phyloP scores from a whole-genome alignment of 208 protist species.

The Herpetomonas samuelpessoai region DNA sequence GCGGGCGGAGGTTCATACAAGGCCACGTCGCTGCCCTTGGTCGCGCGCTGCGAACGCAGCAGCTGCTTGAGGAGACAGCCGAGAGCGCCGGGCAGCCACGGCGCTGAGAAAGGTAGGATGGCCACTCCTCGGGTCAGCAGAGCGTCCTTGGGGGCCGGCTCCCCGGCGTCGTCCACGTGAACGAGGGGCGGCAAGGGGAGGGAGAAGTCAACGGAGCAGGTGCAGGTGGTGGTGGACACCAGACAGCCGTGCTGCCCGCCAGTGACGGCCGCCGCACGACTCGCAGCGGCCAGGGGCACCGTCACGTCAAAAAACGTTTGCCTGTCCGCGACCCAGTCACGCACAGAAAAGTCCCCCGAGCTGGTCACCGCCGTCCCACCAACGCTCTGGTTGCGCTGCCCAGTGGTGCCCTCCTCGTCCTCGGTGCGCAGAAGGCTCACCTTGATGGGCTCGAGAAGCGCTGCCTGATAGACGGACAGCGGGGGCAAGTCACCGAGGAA shows the following conservation, averaged over 20 bases:
- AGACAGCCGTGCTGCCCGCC: background rate
- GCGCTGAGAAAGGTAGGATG: conserved; percentile 60
- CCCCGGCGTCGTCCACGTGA: conserved; percentile 57
- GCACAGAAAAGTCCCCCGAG: conserved; percentile 44
- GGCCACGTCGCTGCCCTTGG: conserved; percentile 26
- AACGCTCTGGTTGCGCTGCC: too few species aligned
- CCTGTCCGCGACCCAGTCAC: conserved; percentile 40
- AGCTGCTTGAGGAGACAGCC: conserved; percentile 38
- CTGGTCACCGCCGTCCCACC: too few species aligned
- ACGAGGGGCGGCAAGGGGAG: conserved; percentile 37
- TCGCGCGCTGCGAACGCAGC: conserved; percentile 10
- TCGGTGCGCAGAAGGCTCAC: conserved; percentile 22
- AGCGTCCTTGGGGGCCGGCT: conserved; percentile 11
- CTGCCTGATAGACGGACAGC: conserved; percentile 18
- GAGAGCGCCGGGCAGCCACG: conserved; percentile 46
- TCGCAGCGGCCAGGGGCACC: conserved; percentile 28
- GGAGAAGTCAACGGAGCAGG: conserved; percentile 65
- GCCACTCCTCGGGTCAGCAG: conserved; percentile 71
- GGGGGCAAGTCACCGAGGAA: conserved; percentile 15
- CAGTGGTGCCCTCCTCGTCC: conserved; percentile 12
- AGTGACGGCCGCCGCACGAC: conserved; percentile 4
- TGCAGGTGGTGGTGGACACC: conserved; percentile 7
- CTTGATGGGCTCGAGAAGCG: conserved; percentile 5
- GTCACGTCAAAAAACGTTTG: conserved; percentile 39
- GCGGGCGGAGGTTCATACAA: conserved; percentile 18